Conservation (phyloP, 2,329 filamentous ascomycete genomes). For the Volutella citrinella region DNA sequence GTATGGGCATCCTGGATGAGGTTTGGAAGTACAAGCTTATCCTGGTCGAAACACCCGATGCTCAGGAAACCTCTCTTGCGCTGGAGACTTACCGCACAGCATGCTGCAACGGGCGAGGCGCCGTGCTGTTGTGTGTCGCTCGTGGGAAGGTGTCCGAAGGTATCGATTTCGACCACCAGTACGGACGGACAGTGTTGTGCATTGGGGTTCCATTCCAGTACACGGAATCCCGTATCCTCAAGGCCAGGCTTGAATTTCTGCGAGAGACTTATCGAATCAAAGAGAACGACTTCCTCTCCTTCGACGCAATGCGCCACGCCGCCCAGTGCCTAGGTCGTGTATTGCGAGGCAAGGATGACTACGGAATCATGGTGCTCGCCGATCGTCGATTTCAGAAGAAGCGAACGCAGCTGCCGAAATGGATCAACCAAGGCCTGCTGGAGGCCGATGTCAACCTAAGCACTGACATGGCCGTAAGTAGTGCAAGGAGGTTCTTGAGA, state of each 20-base stretch:
- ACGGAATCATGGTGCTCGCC: conserved; percentile 98
- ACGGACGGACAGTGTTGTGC: conserved; percentile 90
- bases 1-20: conserved; percentile 94
- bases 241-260: conserved; percentile 93
- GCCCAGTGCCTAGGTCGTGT: conserved; percentile 95
- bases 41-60: conserved; percentile 94
- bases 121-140: conserved; percentile 89
- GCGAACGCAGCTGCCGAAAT: conserved; percentile 84
- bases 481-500: conserved; percentile 83
- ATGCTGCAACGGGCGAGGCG: conserved; percentile 94
- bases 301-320: conserved; percentile 99
- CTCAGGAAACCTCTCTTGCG: conserved; percentile 92
- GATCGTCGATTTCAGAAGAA: conserved; percentile 94
- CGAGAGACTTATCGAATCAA: conserved; percentile 94
- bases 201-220: conserved; percentile 99
- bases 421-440: conserved; percentile 86
- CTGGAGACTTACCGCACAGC: conserved; percentile 96
- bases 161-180: conserved; percentile 99
- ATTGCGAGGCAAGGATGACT: conserved; percentile 93
- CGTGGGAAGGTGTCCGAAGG: conserved; percentile 97
- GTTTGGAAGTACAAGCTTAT: conserved; percentile 99
- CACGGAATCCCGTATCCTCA: conserved; percentile 94
- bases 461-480: conserved; percentile 91
- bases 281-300: conserved; percentile 96
- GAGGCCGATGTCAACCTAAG: conserved; percentile 87